phyloP scores from a whole-genome alignment of 2,329 filamentous ascomycete species.

The Colletotrichum trifolii region DNA sequence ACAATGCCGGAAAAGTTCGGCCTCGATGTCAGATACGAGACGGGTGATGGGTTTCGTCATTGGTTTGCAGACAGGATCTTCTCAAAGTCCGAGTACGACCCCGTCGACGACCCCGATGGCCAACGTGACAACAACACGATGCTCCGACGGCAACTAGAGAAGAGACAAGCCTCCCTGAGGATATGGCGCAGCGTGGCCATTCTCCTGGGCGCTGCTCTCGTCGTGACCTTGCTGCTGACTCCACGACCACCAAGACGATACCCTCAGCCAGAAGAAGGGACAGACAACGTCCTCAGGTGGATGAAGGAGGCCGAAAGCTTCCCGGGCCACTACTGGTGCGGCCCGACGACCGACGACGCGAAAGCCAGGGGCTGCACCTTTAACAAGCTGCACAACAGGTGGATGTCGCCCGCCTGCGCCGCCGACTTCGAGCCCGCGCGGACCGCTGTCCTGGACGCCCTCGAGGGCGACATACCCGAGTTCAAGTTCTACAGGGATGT shows the following conservation, averaged over 20 bases:
- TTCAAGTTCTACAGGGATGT: slow-evolving; percentile 16
- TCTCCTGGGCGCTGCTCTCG: neutral
- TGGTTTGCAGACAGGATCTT: no score
- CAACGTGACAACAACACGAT: no score
- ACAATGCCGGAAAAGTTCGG: no score
- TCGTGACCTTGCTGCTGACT: neutral
- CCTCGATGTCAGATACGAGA: no score
- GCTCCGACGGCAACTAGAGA: no score
- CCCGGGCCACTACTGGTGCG: slow-evolving; percentile 19
- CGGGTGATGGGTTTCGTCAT: no score
- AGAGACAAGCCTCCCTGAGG: neutral
- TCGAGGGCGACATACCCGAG: neutral
- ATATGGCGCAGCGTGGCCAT: slow-evolving; percentile 4
- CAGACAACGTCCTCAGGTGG: slow-evolving; percentile 17
- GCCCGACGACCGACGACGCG: slow-evolving; percentile 7
- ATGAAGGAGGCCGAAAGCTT: slow-evolving; percentile 19
- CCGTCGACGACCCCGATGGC: no score
- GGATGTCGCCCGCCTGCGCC: slow-evolving; percentile 14
- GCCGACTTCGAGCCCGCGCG: slow-evolving; percentile 6
- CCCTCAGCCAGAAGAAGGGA: slow-evolving; percentile 18
- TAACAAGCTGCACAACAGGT: slow-evolving; percentile 24
- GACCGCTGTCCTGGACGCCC: neutral
- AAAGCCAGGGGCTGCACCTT: slow-evolving; percentile 13
- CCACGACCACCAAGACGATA: neutral
- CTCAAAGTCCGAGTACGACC: no score